Base-by-base conservation (phyloP, 2,329 filamentous ascomycete species). In the Colletotrichum lini region DNA sequence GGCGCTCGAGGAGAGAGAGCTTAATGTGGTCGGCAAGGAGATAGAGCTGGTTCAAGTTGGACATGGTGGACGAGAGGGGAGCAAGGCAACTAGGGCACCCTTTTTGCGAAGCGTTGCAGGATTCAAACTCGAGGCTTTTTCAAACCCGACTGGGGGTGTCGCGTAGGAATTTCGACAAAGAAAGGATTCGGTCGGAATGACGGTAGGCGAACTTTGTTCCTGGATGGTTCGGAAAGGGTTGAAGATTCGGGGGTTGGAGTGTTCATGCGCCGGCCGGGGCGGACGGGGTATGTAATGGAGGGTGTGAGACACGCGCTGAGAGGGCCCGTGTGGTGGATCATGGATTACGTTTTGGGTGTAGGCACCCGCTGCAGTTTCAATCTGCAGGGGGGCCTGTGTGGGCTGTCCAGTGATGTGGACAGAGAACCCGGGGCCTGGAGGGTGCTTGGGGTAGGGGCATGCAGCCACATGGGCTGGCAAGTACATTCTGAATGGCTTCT, bases 1-100 rank as follows among this genome's bases (percentile, higher is more conserved):
- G 92, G 70, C 96, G 91, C 85, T 98, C 96, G 35, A 98, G 91
- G 18, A 99, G 88, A 16, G 95, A 98, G 73, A 98, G 90, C 84
- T 98, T 98, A 87, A 98, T 94, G 83, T 98, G 96, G 84, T 99
- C 96, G 78, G 95, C 94, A 69, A 98, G 90, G 65, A 98, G 92
- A 80, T 95, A 94, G 75, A 98, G 92, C 82, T 98, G 95, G 78
- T 90, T 91, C 49, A 88, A 83, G 76, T 88, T 91, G 73, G 87
- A 84, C 87, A 89, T 89, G 78, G 72, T 79, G 74, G 67, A 52
- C 40, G 50, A 3, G 26, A 21, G 3, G 52, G 30, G 47, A 50
- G 30, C 8, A 35, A 8, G 21, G 23, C 4, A 23, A 15, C 38
- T 9, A 30, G 56, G 15, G 12, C 42, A 13, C 59, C n/a, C 45